Percentiles rank a stretch among this genome's conserved stretches.
Evolutionary conservation across 2,329 filamentous ascomycete species (phyloP).

Genomic region (Pseudonectria buxi): DNA sequence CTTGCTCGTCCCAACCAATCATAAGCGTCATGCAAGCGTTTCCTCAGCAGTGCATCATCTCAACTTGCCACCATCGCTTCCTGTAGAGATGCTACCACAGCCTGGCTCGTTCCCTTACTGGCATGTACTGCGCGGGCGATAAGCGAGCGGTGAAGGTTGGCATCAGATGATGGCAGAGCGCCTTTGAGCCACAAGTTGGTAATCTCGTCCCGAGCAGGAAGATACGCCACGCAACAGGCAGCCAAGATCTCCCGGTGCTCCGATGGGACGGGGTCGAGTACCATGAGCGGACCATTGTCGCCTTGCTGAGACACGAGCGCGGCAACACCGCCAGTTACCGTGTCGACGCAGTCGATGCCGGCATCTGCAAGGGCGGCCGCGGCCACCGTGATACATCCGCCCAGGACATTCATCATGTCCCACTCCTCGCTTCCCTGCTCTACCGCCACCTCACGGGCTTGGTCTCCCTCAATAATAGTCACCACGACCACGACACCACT

Average conservation of each 20-base stretch:
- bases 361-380: conserved; percentile 91
- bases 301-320: conserved; percentile 54
- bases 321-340: conserved; percentile 82
- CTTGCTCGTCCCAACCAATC: too few species aligned
- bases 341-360: conserved; percentile 90
- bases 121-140: conserved; percentile 36
- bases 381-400: conserved; percentile 87
- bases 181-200: conserved; percentile 95
- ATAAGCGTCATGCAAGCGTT: too few species aligned
- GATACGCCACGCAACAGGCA: conserved; percentile 84
- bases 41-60: not conserved
- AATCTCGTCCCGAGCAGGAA: conserved; percentile 80
- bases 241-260: conserved; percentile 74
- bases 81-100: conserved; percentile 27
- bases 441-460: conserved; percentile 53
- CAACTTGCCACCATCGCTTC: conserved; percentile 27
- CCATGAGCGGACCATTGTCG: conserved; percentile 37
- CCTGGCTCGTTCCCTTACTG: conserved; percentile 30
- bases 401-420: conserved; percentile 86
- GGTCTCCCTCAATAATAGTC: conserved; percentile 88
- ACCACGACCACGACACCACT: conserved; percentile 93
- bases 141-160: conserved; percentile 26
- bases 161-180: conserved; percentile 36
- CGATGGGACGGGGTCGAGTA: conserved; percentile 75
- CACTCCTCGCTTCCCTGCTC: conserved; percentile 58